Percentiles rank a stretch among this genome's conserved stretches.
Conservation (phyloP, 2,329 filamentous ascomycete species). For the Balansia obtecta region DNA sequence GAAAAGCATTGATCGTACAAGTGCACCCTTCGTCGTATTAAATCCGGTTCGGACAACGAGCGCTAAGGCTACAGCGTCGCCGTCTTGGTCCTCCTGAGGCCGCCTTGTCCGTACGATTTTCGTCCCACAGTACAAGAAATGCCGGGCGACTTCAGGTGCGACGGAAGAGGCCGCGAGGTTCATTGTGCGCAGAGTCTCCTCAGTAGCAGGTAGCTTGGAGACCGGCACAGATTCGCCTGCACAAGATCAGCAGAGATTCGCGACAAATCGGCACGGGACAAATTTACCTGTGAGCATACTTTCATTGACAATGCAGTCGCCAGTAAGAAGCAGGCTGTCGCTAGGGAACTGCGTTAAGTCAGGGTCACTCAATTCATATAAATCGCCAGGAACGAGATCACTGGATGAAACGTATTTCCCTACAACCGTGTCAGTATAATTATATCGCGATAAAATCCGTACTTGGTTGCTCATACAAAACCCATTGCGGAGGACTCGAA, state of each 20-base stretch:
- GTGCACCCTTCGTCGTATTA: slow-evolving; percentile 90
- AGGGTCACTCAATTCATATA: slow-evolving; percentile 94
- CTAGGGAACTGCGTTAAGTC: slow-evolving; percentile 79
- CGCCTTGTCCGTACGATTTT: slow-evolving; percentile 85
- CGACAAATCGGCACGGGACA: slow-evolving; percentile 16
- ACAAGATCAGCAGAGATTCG: neutral
- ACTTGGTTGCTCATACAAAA: slow-evolving; percentile 53
- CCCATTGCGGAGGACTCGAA: slow-evolving; percentile 82
- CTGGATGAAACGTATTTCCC: slow-evolving; percentile 75
- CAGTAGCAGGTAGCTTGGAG: slow-evolving; percentile 74
- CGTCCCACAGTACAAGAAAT: slow-evolving; percentile 90
- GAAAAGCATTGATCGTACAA: slow-evolving; percentile 96
- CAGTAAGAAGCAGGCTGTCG: slow-evolving; percentile 80
- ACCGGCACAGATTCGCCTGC: slow-evolving; percentile 87
- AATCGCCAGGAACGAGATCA: slow-evolving; percentile 86
- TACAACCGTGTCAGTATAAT: slow-evolving; percentile 15
- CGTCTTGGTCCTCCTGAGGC: slow-evolving; percentile 73
- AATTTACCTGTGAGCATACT: slow-evolving; percentile 73
- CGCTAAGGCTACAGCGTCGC: slow-evolving; percentile 82
- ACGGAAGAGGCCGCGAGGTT: slow-evolving; percentile 73
- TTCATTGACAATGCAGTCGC: slow-evolving; percentile 97
- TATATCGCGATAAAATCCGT: too few species aligned
- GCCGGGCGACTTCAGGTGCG: slow-evolving; percentile 68
- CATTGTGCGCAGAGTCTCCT: slow-evolving; percentile 64
- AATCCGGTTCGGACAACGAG: slow-evolving; percentile 92